A percentile compares a stretch with the other conserved stretches of the same genome.
Conservation (phyloP, 2,329 filamentous ascomycete species). For the Botryotinia narcissicola region DNA sequence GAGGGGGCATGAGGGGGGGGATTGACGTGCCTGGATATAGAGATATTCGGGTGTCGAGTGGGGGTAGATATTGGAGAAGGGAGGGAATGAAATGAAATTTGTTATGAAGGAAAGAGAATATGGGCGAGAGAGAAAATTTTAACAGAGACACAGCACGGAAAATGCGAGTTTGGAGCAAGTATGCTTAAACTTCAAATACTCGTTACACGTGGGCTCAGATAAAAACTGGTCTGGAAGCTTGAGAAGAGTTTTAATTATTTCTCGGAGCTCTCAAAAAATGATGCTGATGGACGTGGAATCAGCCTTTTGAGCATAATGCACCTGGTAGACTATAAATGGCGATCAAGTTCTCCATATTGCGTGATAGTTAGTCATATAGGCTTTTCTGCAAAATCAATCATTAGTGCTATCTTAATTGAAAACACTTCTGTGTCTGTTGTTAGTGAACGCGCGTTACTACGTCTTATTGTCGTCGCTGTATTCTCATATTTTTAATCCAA, state of each 20-base stretch:
- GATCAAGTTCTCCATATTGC: not conserved
- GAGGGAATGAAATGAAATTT: not conserved
- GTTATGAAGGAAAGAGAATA: not conserved
- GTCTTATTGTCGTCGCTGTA: not conserved
- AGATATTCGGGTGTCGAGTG: not conserved
- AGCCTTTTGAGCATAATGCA: not conserved
- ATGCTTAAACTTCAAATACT: not conserved
- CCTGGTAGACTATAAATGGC: not conserved
- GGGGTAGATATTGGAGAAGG: not conserved
- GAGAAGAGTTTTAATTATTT: not conserved
- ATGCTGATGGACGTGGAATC: not conserved
- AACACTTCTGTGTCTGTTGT: not conserved
- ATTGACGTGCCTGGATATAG: not conserved
- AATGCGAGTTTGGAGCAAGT: not conserved
- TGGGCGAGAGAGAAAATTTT: not conserved
- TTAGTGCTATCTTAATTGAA: not conserved
- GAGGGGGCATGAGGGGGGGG: not conserved
- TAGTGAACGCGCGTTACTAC: not conserved
- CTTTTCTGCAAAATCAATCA: not conserved
- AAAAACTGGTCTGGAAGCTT: accelerated
- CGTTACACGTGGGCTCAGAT: not conserved
- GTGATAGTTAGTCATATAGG: not conserved
- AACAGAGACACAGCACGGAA: not conserved
- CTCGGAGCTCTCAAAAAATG: not conserved
- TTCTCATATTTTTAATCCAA: not conserved